Conservation (phyloP, 441 rosid genomes). For the Aquilaria agallochum region DNA sequence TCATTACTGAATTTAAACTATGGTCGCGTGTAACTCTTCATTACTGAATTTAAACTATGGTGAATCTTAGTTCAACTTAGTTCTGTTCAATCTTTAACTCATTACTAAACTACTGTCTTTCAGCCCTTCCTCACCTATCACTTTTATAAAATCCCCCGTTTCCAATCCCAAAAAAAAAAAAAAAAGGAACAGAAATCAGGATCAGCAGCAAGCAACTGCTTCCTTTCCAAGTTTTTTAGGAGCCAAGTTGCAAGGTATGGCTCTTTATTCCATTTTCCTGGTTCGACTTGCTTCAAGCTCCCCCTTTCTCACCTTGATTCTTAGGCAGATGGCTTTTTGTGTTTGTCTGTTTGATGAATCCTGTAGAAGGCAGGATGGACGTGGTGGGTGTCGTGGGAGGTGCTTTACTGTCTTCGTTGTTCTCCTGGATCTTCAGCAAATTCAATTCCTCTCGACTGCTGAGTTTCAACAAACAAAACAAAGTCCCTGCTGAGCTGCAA, state of each 20-base stretch:
- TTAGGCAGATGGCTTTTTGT: background rate
- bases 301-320: background rate
- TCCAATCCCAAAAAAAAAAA: too few relatives aligned
- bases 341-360: background rate
- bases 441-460: slow-evolving; percentile 5
- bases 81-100: too few relatives aligned
- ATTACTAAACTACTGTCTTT: too few relatives aligned
- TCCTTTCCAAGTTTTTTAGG: slow-evolving; percentile 7
- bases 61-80: too few relatives aligned
- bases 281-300: background rate
- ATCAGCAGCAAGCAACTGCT: background rate
- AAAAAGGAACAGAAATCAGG: too few relatives aligned
- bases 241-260: background rate
- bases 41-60: too few relatives aligned
- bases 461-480: background rate
- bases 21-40: too few relatives aligned
- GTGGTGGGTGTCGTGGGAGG: background rate
- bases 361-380: background rate
- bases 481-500: background rate
- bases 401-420: slow-evolving; percentile 2
- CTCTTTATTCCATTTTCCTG: background rate
- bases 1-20: too few relatives aligned
- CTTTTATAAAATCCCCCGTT: too few relatives aligned
- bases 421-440: background rate
- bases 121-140: too few relatives aligned